A percentile compares a stretch with the other conserved stretches of the same genome.
Evolutionary conservation across 441 rosid genomes (phyloP).

Genomic region (Erodium moschatum): DNA sequence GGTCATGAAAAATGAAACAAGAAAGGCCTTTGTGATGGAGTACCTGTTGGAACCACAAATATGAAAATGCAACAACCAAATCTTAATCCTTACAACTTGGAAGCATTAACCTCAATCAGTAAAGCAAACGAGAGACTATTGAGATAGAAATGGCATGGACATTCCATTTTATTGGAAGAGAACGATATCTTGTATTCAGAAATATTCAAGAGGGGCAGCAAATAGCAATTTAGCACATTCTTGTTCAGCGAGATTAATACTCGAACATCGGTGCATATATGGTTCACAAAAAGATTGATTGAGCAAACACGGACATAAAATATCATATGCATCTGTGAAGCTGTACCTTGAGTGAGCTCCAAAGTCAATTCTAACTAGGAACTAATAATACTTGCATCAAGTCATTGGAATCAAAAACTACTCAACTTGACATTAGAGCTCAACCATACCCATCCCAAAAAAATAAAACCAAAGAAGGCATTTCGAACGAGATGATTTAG

Average conservation of each 20-base stretch:
- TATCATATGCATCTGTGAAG: neutral
- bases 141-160: neutral
- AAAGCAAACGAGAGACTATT: neutral
- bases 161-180: neutral
- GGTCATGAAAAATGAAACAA: slow-evolving; percentile 55
- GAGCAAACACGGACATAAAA: neutral
- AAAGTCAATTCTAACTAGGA: neutral
- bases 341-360: neutral
- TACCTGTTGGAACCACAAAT: slow-evolving; percentile 31
- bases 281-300: neutral
- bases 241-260: neutral
- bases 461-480: slow-evolving; percentile 3
- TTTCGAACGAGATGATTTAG: neutral
- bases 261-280: neutral
- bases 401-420: neutral
- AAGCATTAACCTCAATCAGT: neutral
- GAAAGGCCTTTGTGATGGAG: slow-evolving; percentile 59
- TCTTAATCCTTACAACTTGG: neutral
- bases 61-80: neutral
- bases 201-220: neutral
- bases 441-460: neutral
- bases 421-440: neutral
- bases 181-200: neutral
- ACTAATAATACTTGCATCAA: neutral
- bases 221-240: neutral